Conservation (phyloP, 2,329 filamentous ascomycete species). For the Aaosphaeria arxii region DNA sequence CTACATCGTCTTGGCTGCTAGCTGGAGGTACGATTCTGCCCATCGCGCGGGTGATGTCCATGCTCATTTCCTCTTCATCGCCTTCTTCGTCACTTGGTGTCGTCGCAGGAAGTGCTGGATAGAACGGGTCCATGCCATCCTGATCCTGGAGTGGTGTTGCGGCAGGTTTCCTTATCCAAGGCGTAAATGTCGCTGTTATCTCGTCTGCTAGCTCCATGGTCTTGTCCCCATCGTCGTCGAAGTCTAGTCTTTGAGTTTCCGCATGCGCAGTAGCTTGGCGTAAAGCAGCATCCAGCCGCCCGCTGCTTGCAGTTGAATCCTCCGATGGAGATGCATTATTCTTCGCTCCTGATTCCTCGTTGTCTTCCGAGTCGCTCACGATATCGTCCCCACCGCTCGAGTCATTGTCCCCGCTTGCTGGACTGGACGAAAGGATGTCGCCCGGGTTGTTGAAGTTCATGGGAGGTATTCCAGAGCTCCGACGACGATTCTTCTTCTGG, state of each 20-base stretch:
- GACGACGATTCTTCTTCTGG: constrained; percentile 56
- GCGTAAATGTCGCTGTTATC: constrained; percentile 69
- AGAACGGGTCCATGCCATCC: constrained; percentile 51
- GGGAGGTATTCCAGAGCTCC: constrained; percentile 65
- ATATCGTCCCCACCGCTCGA: constrained; percentile 46
- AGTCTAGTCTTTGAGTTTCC: constrained; percentile 65
- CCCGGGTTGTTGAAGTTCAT: constrained; percentile 65
- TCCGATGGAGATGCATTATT: constrained; percentile 51
- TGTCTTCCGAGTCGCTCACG: constrained; percentile 57
- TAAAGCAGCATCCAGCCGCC: constrained; percentile 73
- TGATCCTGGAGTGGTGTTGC: constrained; percentile 40
- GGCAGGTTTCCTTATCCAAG: constrained; percentile 63
- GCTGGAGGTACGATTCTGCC: constrained; percentile 67
- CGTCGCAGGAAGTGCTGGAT: constrained; percentile 40
- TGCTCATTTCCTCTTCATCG: constrained; percentile 72
- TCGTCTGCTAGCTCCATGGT: constrained; percentile 61
- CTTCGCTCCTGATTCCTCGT: constrained; percentile 71
- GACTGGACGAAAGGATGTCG: constrained; percentile 70
- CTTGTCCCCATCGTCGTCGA: constrained; percentile 53
- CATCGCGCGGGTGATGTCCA: constrained; percentile 86
- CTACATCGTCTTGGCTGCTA: constrained; percentile 36
- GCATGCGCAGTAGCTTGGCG: constrained; percentile 72
- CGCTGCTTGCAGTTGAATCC: constrained; percentile 63
- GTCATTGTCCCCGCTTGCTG: constrained; percentile 63
- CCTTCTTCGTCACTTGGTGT: constrained; percentile 37